Evolutionary conservation across 805 yeast genomes (phyloP), one percentile per base, ranked within the genome.

Genomic region (Monosporozyma siamensis): DNA sequence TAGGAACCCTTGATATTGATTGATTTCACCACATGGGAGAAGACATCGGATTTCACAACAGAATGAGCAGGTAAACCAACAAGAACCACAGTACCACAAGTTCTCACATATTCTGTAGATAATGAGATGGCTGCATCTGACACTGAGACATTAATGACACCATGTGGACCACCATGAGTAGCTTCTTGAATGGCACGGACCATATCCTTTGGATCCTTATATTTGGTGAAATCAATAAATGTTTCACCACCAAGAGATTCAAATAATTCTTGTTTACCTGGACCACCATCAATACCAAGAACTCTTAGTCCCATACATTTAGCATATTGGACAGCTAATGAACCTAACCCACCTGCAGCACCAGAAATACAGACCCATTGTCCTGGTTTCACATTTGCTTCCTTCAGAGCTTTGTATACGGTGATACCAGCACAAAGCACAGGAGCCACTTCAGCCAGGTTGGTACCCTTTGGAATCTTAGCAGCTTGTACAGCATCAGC

Each of bases 401-500:
- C 66, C 62, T 74, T 75, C 54, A 75, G 61, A 6, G 78, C 80
- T 60, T 74, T 75, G 68, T 76, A 76, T 24, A 74, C 80, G 35
- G 81, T 76, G 56, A 77, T 69, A 55, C 81, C 81, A 10, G 79
- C 81, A 65, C 81, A 76, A 50, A 76, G 64, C 44, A 76, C 69
- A 26, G 81, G 81, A 10, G 94, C 78, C 43, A 78, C 75, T 46
- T 68, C 69, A 29, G 89, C 88, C 54, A 84, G 72, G 58, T 86
- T 87, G 23, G 82, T 68, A 40, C 78, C 82, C 55, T 72, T 58
- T 38, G 92, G 87, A 51, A 85, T 75, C 48, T 71, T 68, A n/a
- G 94, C 92, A 25, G 92, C 94, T 59, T 84, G 92, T 39, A 81
- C 71, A 21, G 90, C 88, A 63, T 84, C 88, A 27, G 89, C 94